Base-by-base conservation (phyloP, 192 early-diverging fungal genomes). In the Phlyctochytrium planicorne region DNA sequence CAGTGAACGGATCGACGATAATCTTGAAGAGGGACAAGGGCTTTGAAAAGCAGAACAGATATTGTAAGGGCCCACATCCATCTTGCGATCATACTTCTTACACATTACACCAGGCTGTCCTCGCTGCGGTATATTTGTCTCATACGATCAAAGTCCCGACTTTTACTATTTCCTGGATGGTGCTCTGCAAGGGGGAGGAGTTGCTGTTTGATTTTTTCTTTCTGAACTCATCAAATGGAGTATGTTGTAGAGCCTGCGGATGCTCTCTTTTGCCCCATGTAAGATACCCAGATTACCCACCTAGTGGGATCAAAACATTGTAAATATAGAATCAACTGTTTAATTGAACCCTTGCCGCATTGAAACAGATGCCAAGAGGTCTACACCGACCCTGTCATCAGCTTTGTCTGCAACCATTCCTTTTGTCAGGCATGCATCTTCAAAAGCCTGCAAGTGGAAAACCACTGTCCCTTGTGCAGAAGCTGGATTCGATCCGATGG, bases 321-420 rank as follows among this genome's bases (percentile, higher is more conserved):
- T n/a, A n/a, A n/a, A n/a, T n/a, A n/a, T n/a, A 14, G 40, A 47
- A 6, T 47, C 40, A 47, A 14, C 40, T 57, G 12, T 57, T 57
- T 57, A 57, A 85, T n/a, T n/a, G n/a, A n/a, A n/a, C n/a, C n/a
- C n/a, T n/a, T n/a, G n/a, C n/a, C n/a, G n/a, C n/a, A n/a, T n/a
- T n/a, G n/a, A n/a, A n/a, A n/a, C n/a, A n/a, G 84, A 40, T 88
- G 87, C 60, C 83, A 85, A 30, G 84, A 85, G 59, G 80, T 81
- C 27, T 86, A 73, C 60, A 64, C 69, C 10, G 80, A 88, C 1
- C 84, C 87, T 1, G 67, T 86, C 23, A 88, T 88, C 52, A 84
- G 79, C n/a, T 70, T 66, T 30, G 73, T 69, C 2, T 88, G 87
- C 76, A 77, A 83, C 67, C 87, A 88, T 65, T 81, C 84, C 3